These are phyloP conservation scores for Irpex sp. DNA, from an alignment of 1,284 basidiomycete genomes.

Conservation along the genomic window DNA sequence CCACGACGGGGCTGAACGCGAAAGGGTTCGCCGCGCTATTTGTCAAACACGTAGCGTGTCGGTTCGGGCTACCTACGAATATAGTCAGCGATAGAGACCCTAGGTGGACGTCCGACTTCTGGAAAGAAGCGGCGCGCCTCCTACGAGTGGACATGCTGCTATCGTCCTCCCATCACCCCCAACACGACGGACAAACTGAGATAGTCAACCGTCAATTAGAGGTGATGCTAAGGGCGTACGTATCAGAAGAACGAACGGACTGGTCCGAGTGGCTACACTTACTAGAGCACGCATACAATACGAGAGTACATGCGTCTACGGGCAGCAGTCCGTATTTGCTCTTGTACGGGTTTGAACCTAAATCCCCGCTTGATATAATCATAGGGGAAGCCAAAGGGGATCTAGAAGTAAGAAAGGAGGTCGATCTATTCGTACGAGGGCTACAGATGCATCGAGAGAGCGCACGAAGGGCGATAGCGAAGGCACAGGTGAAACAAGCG, in stretches of 20 bases:
- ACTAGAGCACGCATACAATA: background rate
- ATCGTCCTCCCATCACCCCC: slow-evolving; percentile 24
- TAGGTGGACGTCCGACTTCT: slow-evolving; percentile 24
- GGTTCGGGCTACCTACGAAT: slow-evolving; percentile 21
- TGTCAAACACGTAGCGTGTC: slow-evolving; percentile 14
- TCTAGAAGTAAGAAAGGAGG: background rate
- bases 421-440: background rate
- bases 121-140: slow-evolving; percentile 17
- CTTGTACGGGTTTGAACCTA: background rate
- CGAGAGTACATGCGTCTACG: background rate
- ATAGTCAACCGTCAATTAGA: slow-evolving; percentile 14
- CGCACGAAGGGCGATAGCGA: slow-evolving; percentile 14
- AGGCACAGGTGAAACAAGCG: slow-evolving; percentile 14
- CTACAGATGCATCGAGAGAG: slow-evolving; percentile 10
- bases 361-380: background rate
- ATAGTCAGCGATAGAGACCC: slow-evolving; percentile 26
- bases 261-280: background rate
- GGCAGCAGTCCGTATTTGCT: background rate
- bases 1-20: slow-evolving; percentile 7
- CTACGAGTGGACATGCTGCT: slow-evolving; percentile 19
- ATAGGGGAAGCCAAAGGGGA: background rate
- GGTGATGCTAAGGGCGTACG: background rate
- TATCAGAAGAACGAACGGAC: background rate
- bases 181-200: slow-evolving; percentile 20
- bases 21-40: slow-evolving; percentile 18